Evolutionary conservation across 2,329 filamentous ascomycete species (phyloP).

Genomic region (Phaeosphaeriaceae sp.): DNA sequence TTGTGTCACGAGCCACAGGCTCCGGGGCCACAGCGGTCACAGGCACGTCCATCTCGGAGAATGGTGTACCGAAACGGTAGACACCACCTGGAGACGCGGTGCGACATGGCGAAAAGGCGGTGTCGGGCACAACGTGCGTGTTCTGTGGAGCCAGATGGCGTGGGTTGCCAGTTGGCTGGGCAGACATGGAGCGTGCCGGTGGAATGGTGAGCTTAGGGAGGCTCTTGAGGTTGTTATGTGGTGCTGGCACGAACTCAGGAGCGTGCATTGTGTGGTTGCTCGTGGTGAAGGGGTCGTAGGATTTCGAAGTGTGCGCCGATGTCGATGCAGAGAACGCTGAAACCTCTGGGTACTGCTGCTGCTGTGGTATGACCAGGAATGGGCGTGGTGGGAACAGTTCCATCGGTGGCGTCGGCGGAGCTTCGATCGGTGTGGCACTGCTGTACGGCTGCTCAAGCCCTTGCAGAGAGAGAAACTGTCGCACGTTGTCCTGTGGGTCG

Average conservation of each 20-base stretch:
- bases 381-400: constrained; percentile 50
- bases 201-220: constrained; percentile 67
- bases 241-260: constrained; percentile 51
- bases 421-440: constrained; percentile 69
- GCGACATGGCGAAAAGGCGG: constrained; percentile 55
- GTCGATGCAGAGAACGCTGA: constrained; percentile 47
- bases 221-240: constrained; percentile 59
- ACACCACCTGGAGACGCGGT: constrained; percentile 64
- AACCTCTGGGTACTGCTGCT: constrained; percentile 32
- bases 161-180: constrained; percentile 36
- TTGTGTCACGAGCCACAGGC: constrained; percentile 77
- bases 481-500: constrained; percentile 91
- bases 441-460: constrained; percentile 68
- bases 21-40: constrained; percentile 75
- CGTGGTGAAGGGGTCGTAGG: constrained; percentile 37
- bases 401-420: constrained; percentile 47
- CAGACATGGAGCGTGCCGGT: constrained; percentile 46
- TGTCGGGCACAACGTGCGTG: constrained; percentile 43
- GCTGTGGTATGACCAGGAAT: constrained; percentile 39
- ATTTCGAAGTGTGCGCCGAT: constrained; percentile 39
- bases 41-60: constrained; percentile 90
- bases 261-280: constrained; percentile 45
- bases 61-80: constrained; percentile 83
- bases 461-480: constrained; percentile 89
- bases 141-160: constrained; percentile 31